phyloP scores from a whole-genome alignment of 805 yeast genomes.

The Metschnikowia santaceciliae region DNA sequence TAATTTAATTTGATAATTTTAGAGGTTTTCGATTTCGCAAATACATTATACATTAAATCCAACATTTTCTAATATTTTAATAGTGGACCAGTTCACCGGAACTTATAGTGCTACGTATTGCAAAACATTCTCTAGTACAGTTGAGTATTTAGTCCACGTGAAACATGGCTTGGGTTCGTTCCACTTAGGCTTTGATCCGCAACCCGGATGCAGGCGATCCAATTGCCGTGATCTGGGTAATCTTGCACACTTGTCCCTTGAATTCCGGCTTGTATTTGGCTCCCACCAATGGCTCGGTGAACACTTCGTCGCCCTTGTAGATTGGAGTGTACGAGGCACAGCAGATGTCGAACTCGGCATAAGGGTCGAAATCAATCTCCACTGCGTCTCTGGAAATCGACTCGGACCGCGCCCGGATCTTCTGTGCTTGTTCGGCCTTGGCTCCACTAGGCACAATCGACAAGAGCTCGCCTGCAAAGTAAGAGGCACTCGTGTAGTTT shows the following conservation, averaged over 20 bases:
- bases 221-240: constrained; percentile 71
- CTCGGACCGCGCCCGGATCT: constrained; percentile 78
- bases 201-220: constrained; percentile 94
- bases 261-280: constrained; percentile 76
- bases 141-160: background rate
- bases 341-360: constrained; percentile 87
- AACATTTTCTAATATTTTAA: too few species aligned
- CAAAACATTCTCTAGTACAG: constrained; percentile 1
- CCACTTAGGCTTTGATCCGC: constrained; percentile 41
- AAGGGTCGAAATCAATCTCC: constrained; percentile 89
- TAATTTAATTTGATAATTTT: too few species aligned
- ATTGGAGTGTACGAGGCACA: constrained; percentile 85
- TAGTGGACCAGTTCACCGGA: too few species aligned
- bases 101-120: background rate
- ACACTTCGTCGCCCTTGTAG: constrained; percentile 67
- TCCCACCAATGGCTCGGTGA: constrained; percentile 80
- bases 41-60: too few species aligned
- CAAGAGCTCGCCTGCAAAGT: constrained; percentile 82
- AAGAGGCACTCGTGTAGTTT: constrained; percentile 83
- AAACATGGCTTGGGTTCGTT: background rate
- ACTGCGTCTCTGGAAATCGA: constrained; percentile 78
- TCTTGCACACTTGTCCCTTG: constrained; percentile 73
- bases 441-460: constrained; percentile 67
- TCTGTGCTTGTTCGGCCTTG: constrained; percentile 84
- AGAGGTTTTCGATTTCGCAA: too few species aligned